Conservation (phyloP, 495 filamentous ascomycete genomes). For the Aspergillus homomorphus region DNA sequence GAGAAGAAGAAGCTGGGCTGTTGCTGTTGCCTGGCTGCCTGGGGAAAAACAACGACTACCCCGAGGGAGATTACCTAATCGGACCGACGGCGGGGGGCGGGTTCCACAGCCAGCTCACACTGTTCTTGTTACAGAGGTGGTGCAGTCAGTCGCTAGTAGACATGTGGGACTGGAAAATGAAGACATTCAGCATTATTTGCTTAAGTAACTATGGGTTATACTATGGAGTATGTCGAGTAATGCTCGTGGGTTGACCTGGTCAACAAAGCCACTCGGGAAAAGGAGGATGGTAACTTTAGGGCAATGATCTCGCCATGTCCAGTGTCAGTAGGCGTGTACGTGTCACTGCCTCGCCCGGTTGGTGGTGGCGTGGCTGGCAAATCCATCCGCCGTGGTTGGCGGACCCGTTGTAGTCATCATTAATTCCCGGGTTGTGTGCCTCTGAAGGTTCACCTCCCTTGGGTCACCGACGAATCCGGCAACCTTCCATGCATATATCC, state of each 20-base stretch:
- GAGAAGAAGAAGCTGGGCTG: neutral
- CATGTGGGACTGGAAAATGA: neutral
- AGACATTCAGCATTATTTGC: neutral
- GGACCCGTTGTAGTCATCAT: no score
- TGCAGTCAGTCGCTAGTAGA: neutral
- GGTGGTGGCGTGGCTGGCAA: slow-evolving; percentile 25
- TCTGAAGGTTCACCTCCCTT: slow-evolving; percentile 12
- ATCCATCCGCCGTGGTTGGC: slow-evolving; percentile 22
- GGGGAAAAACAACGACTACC: no score
- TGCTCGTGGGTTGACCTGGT: no score
- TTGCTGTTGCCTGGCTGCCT: neutral
- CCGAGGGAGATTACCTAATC: slow-evolving; percentile 10
- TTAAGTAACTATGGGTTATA: neutral
- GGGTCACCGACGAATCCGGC: slow-evolving; percentile 15
- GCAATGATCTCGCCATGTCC: slow-evolving; percentile 1
- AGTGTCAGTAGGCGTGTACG: neutral
- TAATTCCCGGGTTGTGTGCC: no score
- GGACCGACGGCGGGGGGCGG: slow-evolving; percentile 7
- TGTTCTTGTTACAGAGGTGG: slow-evolving; percentile 7
- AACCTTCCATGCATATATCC: neutral
- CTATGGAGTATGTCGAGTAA: no score
- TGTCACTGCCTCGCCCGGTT: slow-evolving; percentile 2
- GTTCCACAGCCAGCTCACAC: slow-evolving; percentile 25
- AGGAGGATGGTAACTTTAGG: neutral
- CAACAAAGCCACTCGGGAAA: neutral